Base-by-base conservation (phyloP, 2,329 filamentous ascomycete genomes). In the Emericellopsis cladophorae region DNA sequence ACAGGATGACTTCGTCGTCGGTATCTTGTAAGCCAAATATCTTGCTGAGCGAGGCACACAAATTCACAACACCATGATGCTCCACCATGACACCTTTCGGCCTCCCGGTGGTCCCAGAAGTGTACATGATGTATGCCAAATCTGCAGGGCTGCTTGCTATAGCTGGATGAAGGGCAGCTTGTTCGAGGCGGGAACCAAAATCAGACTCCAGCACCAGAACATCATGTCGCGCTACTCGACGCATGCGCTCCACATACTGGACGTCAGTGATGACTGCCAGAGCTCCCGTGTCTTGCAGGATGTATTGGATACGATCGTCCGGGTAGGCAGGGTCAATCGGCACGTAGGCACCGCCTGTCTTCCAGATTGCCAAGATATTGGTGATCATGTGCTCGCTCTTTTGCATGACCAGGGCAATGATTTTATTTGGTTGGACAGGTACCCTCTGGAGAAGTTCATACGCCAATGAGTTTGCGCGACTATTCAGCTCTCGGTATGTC, bases 61-160 rank as follows among this genome's bases (percentile, higher is more conserved):
- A 18, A 11, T 38, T 32, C 5, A 37, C 31, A 9, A 41, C 39
- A 32, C 42, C 33, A n/a, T 41, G 33, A 18, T 41, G 40, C 35
- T 41, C 40, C 7, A 41, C 35, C 33, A 41, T 38, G 35, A 65
- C 57, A 4, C 64, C 65, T 45, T 68, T 68, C 3, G 65, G 64
- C 2, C 35, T 48, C 32, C 54, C 47, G 37, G 56, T 53, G 18
- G 48, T 47, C 18, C 53, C 45, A 36, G 51, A 48, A 31, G 49
- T 50, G 46, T 55, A 65, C 33, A 63, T 52, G 14, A 62, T 46
- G 45, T 56, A 57, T 12, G 51, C 51, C 5, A 55, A 43, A 46
- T 53, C 49, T 6, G 26, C 26, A 29, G 26, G 26, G 26, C 26
- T 47, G 21, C 12, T 4, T 6, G 26, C 12, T 29, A 7, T 29